These are phyloP conservation scores for Fusarium albosuccineum DNA, from an alignment of 2,329 filamentous ascomycete genomes.

Conservation along the genomic window DNA sequence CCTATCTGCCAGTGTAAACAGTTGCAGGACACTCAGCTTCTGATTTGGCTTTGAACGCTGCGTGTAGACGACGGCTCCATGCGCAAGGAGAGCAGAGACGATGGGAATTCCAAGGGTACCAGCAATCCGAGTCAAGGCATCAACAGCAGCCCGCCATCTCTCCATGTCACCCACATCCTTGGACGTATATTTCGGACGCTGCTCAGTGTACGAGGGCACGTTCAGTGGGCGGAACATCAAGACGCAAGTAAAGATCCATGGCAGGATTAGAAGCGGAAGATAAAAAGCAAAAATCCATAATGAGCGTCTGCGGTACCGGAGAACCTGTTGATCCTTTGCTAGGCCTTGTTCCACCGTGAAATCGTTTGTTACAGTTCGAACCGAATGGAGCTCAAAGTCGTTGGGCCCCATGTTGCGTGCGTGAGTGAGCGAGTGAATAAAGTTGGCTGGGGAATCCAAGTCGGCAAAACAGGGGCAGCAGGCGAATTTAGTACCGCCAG, in stretches of 20 bases:
- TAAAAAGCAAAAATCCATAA: constrained; percentile 6
- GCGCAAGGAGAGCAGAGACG: constrained; percentile 27
- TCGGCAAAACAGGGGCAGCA: no score
- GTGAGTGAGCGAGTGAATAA: no score
- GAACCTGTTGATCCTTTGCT: background rate
- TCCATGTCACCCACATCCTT: background rate
- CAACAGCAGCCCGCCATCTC: background rate
- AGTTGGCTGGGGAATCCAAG: no score
- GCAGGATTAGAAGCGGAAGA: constrained; percentile 15
- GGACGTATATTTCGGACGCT: constrained; percentile 1
- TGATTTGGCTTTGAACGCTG: constrained; percentile 17
- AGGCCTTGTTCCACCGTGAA: constrained; percentile 3
- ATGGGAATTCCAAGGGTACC: constrained; percentile 19
- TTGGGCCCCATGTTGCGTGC: background rate
- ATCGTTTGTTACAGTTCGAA: background rate
- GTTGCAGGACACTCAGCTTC: constrained; percentile 13
- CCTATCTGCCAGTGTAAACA: constrained; percentile 30
- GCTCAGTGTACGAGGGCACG: constrained; percentile 23
- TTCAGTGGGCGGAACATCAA: constrained; percentile 29
- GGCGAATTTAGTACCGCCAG: no score
- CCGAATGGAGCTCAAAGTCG: constrained; percentile 4
- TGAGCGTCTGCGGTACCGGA: constrained; percentile 6
- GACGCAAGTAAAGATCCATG: constrained; percentile 23
- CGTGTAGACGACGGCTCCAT: constrained; percentile 29
- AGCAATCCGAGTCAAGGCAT: background rate